Conservation (phyloP, 208 protist genomes). For the Phytomonas sp. region DNA sequence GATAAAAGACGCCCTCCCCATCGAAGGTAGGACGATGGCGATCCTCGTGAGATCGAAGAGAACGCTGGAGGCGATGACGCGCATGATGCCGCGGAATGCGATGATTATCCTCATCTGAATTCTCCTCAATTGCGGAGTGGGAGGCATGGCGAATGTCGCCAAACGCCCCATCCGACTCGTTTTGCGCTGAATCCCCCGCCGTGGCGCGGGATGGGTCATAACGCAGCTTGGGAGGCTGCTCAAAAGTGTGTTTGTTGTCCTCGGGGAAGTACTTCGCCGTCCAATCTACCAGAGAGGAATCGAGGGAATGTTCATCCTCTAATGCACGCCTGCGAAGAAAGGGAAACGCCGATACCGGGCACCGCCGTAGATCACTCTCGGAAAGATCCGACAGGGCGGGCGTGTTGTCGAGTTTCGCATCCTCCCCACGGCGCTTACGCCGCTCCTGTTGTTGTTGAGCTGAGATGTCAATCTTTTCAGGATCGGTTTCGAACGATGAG, state of each 20-base stretch:
- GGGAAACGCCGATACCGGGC: constrained; percentile 56
- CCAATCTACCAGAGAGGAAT: constrained; percentile 86
- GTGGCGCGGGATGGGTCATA: neutral
- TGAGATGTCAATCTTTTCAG: constrained; percentile 4
- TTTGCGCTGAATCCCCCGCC: neutral
- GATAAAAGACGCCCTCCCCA: constrained; percentile 82
- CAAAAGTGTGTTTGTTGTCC: constrained; percentile 60
- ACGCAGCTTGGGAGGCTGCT: constrained; percentile 55
- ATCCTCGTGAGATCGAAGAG: constrained; percentile 68
- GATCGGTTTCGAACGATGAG: neutral
- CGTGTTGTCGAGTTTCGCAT: constrained; percentile 42
- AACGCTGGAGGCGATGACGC: constrained; percentile 53
- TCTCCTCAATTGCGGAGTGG: neutral
- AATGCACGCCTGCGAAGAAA: constrained; percentile 78
- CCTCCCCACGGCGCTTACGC: constrained; percentile 40
- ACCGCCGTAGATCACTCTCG: constrained; percentile 17
- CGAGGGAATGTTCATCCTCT: constrained; percentile 56
- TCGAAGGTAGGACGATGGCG: constrained; percentile 74
- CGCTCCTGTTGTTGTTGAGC: constrained; percentile 24
- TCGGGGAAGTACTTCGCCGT: constrained; percentile 87
- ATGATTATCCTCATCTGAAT: neutral
- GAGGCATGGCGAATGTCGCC: neutral
- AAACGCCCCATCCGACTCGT: neutral
- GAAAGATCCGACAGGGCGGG: constrained; percentile 46
- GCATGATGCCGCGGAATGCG: constrained; percentile 22